Base-by-base conservation (phyloP, 2,329 filamentous ascomycete genomes). In the Aspergillus luchuensis region DNA sequence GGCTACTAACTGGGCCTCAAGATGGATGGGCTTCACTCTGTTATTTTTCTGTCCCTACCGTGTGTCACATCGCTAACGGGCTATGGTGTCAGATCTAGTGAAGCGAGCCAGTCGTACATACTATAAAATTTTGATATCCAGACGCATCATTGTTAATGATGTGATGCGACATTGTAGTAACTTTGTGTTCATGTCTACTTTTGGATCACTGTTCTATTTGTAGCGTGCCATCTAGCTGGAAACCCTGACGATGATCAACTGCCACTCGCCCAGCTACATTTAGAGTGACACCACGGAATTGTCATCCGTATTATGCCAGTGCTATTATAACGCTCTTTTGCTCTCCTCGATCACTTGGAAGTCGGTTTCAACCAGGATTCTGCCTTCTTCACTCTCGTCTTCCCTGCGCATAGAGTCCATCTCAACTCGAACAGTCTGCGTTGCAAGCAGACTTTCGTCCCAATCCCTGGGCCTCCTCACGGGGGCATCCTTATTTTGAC, bases 1-100 rank as follows among this genome's bases (percentile, higher is more conserved):
- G 89, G 70, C 56, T 80, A 80, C 61, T 79, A 47, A 17, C 43
- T 5, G 25, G 25, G 4, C 13, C 13, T 56, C 11, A 45, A 11
- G 39, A 47, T 47, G 21, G 39, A 56, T 56, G 41, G 53, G 25
- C 25, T 45, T 45, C 11, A 30, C 30, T 30, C 36, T 36, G 53
- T 56, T 36, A 33, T 30, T 45, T 47, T 43, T 41, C 10, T 41
- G 28, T 45, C 53, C 43, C 25, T 56, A 56, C 53, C 53, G 11
- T 56, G 53, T 47, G 45, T 56, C 53, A 56, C 39, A 56, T 56
- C 53, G 53, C 53, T 56, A 56, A 56, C 53, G 53, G 53, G 41
- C 53, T 56, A 17, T 56, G 53, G 53, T 56, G 53, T 45, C 53
- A 56, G 39, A 56, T 56, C 30, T 56, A 56, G 39, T 56, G 53